Evolutionary conservation across 2,329 filamentous ascomycete genomes (phyloP), one percentile per base, ranked within the genome.

Genomic region (Cordyceps militaris): DNA sequence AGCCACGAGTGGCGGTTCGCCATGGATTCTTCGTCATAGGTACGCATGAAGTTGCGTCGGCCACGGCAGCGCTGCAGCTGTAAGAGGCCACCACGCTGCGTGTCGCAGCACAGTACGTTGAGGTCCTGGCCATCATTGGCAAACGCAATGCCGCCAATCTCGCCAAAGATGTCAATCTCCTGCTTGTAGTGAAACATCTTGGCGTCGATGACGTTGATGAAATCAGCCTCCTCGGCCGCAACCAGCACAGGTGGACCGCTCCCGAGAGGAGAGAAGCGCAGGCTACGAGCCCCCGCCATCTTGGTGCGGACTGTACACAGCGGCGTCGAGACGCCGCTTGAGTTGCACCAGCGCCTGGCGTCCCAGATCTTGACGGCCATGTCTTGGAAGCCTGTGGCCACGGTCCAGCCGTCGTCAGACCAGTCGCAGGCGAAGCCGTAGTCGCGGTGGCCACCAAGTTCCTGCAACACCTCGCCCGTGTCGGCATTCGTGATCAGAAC

Each of bases 301-400:
- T 87, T 81, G 24, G 82, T 82, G 43, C 79, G 75, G 24, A 92
- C 74, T 11, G 79, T 80, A 19, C 75, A 74, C 9, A 87, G 63
- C 0, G 82, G 76, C 2, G 63, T 71, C 52, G 75, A 72, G 23
- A 66, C 56, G 6, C 82, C 82, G 4, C 78, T 72, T 9, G 78
- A 78, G 56, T 78, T 73, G 46, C 73, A 77, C 85, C 87, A 89
- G 56, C 81, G 83, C 9, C 89, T 80, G 8, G 88, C 86, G 67
- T 93, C 89, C 84, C 87, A 92, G 50, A 93, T 83, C 62, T 85
- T 83, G 63, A 92, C 79, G 28, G 78, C 80, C 67, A 80, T 86
- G 69, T 93, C 89, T 69, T 93, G 88, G 61, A 86, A 87, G 23
- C 85, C 88, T 0, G 89, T 92, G 13, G 89, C 89, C 21, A 92